phyloP scores from a whole-genome alignment of 306 rosid species.

The Cucumis hystrix region DNA sequence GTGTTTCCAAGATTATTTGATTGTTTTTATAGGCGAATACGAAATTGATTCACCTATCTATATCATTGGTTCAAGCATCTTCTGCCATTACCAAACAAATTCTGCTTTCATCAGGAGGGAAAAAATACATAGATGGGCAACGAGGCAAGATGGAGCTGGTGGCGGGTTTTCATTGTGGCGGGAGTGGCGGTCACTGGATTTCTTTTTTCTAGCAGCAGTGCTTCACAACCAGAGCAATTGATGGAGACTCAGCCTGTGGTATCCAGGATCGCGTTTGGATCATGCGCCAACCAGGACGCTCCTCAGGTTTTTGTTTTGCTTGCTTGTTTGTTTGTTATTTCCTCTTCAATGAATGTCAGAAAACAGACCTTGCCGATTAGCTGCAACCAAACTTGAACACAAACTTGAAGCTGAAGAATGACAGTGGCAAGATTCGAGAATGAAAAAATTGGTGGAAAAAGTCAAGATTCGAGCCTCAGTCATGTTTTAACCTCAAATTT shows the following conservation, averaged over 20 bases:
- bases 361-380: too few relatives aligned
- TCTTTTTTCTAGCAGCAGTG: neutral
- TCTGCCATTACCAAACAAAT: neutral
- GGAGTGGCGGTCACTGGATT: constrained; percentile 12
- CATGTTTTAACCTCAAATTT: too few relatives aligned
- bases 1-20: too few relatives aligned
- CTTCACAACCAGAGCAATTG: constrained; percentile 13
- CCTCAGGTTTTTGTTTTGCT: constrained; percentile 36
- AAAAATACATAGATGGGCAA: neutral
- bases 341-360: too few relatives aligned
- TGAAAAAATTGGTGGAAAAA: too few relatives aligned
- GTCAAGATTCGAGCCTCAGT: too few relatives aligned
- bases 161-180: constrained; percentile 7
- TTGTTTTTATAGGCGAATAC: too few relatives aligned
- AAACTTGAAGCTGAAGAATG: too few relatives aligned
- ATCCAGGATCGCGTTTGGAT: constrained; percentile 72
- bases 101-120: neutral
- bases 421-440: too few relatives aligned
- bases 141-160: constrained; percentile 10
- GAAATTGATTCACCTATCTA: neutral
- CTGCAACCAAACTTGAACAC: too few relatives aligned
- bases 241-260: constrained; percentile 19
- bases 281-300: constrained; percentile 60
- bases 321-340: neutral
- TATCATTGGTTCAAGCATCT: neutral